A percentile compares a stretch with the other conserved stretches of the same genome.
Conservation (phyloP, 805 yeast species). For the Yarrowia osloensis region DNA sequence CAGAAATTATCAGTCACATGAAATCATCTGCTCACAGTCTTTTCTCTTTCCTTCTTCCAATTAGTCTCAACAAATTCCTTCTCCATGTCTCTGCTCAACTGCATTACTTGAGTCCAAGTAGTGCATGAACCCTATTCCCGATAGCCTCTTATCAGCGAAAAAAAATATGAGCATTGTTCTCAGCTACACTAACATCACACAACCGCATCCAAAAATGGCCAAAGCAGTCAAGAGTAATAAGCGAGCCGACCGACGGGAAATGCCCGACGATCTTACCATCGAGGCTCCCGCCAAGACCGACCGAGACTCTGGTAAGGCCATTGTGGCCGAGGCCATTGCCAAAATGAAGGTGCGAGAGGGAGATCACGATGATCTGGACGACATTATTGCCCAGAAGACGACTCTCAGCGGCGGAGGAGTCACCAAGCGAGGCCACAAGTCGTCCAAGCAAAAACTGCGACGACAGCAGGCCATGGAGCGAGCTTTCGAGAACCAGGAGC, state of each 20-base stretch:
- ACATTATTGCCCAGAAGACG: constrained; percentile 11
- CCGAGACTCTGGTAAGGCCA: constrained; percentile 23
- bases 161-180: not conserved
- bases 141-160: constrained; percentile 23
- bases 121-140: not conserved
- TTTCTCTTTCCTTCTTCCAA: too few species aligned
- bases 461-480: constrained; percentile 18
- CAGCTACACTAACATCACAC: not conserved
- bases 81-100: not conserved
- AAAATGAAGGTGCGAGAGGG: constrained; percentile 27
- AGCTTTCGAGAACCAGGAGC: constrained; percentile 24
- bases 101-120: not conserved
- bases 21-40: too few species aligned
- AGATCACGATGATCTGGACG: constrained; percentile 27
- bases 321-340: constrained; percentile 25
- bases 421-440: constrained; percentile 25
- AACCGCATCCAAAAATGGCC: not conserved
- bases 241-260: constrained; percentile 30
- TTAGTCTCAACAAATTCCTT: not conserved
- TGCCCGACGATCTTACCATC: constrained; percentile 7
- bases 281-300: constrained; percentile 14
- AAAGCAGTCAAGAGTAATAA: not conserved
- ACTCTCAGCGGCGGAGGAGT: constrained; percentile 17
- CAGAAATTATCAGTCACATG: too few species aligned
- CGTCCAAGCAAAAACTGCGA: constrained; percentile 17